phyloP scores from a whole-genome alignment of 805 yeast species.

The Wickerhamiella azymoides region DNA sequence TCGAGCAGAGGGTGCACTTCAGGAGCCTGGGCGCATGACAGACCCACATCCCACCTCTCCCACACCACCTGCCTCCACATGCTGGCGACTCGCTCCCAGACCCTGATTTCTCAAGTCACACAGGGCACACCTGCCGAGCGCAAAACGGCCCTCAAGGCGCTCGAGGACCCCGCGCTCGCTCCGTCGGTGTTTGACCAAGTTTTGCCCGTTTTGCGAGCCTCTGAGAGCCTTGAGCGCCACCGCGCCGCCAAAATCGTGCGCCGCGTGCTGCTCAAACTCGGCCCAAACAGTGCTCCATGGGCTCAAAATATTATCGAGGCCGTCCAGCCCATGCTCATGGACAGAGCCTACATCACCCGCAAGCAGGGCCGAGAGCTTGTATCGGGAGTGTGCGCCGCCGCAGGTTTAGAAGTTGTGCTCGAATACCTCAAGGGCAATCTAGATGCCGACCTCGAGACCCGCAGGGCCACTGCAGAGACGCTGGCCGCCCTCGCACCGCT shows the following conservation, averaged over 20 bases:
- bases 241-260: slow-evolving; percentile 63
- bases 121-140: slow-evolving; percentile 63
- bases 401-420: slow-evolving; percentile 72
- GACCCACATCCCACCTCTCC: slow-evolving; percentile 15
- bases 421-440: slow-evolving; percentile 67
- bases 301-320: slow-evolving; percentile 61
- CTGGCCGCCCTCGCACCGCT: slow-evolving; percentile 73
- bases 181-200: slow-evolving; percentile 50
- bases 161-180: slow-evolving; percentile 59
- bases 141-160: slow-evolving; percentile 50
- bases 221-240: slow-evolving; percentile 75
- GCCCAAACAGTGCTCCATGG: slow-evolving; percentile 50
- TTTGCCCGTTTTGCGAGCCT: slow-evolving; percentile 65
- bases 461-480: slow-evolving; percentile 63
- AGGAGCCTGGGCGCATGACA: too few relatives aligned
- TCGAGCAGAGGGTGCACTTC: too few relatives aligned
- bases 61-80: slow-evolving; percentile 16
- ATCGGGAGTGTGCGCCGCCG: slow-evolving; percentile 60
- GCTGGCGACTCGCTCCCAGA: neutral
- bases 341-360: slow-evolving; percentile 63
- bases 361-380: slow-evolving; percentile 69
- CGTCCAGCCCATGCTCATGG: slow-evolving; percentile 64
- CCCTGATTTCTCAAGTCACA: slow-evolving; percentile 50
- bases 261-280: slow-evolving; percentile 52
- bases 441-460: slow-evolving; percentile 60